These are phyloP conservation scores for Beauveria sp. DNA, from an alignment of 2,329 filamentous ascomycete genomes.

Conservation along the genomic window DNA sequence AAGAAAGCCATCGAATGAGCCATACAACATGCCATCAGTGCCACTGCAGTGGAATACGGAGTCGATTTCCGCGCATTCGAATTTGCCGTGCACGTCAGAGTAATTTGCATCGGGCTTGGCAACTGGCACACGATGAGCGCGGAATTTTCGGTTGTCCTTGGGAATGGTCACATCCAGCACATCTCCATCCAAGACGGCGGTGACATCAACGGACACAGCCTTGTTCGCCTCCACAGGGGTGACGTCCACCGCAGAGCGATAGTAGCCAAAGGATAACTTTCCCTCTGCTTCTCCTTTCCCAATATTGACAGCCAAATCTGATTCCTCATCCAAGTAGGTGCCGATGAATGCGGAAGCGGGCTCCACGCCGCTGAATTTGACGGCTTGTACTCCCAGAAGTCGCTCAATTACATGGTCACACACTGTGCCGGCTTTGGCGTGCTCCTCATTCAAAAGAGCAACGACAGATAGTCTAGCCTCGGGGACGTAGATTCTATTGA, in stretches of 20 bases:
- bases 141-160: conserved; percentile 15
- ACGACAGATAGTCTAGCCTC: conserved; percentile 29
- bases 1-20: conserved; percentile 32
- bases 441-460: conserved; percentile 32
- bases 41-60: conserved; percentile 28
- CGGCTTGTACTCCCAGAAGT: conserved; percentile 20
- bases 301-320: conserved; percentile 24
- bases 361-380: background rate
- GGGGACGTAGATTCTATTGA: conserved; percentile 27
- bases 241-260: conserved; percentile 18
- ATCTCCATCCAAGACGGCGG: conserved; percentile 23
- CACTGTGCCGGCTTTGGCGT: conserved; percentile 18
- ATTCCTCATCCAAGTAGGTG: conserved; percentile 29
- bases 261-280: conserved; percentile 24
- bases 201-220: conserved; percentile 19
- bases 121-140: background rate
- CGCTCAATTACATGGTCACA: conserved; percentile 24
- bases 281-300: conserved; percentile 17
- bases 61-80: conserved; percentile 27
- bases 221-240: conserved; percentile 14
- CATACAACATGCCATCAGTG: conserved; percentile 30
- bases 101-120: conserved; percentile 13
- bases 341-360: conserved; percentile 24
- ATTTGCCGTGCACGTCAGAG: conserved; percentile 24
- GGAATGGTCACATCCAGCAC: conserved; percentile 19